phyloP scores from a whole-genome alignment of 805 yeast species.

The Candida corydali region DNA sequence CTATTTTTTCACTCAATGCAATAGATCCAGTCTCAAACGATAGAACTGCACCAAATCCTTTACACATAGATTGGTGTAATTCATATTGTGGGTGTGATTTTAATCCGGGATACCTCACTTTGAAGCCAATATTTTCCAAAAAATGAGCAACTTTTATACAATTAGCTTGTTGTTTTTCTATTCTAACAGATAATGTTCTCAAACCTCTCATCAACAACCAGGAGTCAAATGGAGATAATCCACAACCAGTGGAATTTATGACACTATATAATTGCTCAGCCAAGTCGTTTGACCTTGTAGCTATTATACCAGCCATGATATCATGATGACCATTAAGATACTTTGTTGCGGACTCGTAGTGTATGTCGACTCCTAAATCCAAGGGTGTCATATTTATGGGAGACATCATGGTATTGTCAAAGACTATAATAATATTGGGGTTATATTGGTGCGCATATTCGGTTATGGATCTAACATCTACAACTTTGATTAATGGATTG shows the following conservation, averaged over 20 bases:
- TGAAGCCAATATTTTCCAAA: slow-evolving; percentile 63
- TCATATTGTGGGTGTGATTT: slow-evolving; percentile 77
- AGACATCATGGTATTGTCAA: slow-evolving; percentile 97
- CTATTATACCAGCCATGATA: slow-evolving; percentile 91
- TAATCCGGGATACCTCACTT: slow-evolving; percentile 84
- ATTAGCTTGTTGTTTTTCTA: slow-evolving; percentile 84
- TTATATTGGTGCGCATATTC: slow-evolving; percentile 60
- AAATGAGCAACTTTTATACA: slow-evolving; percentile 73
- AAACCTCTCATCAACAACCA: slow-evolving; percentile 88
- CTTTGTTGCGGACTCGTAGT: slow-evolving; percentile 91
- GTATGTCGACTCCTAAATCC: slow-evolving; percentile 84
- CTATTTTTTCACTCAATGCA: slow-evolving; percentile 61
- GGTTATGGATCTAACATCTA: slow-evolving; percentile 69
- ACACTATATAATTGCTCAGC: slow-evolving; percentile 71
- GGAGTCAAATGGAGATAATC: slow-evolving; percentile 86
- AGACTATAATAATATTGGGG: slow-evolving; percentile 71
- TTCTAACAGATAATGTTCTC: slow-evolving; percentile 80
- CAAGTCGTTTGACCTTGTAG: slow-evolving; percentile 57
- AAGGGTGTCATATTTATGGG: slow-evolving; percentile 83
- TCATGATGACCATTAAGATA: slow-evolving; percentile 94
- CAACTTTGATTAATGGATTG: slow-evolving; percentile 85
- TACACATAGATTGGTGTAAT: slow-evolving; percentile 69
- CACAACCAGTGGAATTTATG: slow-evolving; percentile 88
- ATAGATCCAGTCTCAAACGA: slow-evolving; percentile 84
- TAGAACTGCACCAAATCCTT: slow-evolving; percentile 87